Evolutionary conservation across 805 yeast genomes (phyloP).

Genomic region (Starmerella vitae): DNA sequence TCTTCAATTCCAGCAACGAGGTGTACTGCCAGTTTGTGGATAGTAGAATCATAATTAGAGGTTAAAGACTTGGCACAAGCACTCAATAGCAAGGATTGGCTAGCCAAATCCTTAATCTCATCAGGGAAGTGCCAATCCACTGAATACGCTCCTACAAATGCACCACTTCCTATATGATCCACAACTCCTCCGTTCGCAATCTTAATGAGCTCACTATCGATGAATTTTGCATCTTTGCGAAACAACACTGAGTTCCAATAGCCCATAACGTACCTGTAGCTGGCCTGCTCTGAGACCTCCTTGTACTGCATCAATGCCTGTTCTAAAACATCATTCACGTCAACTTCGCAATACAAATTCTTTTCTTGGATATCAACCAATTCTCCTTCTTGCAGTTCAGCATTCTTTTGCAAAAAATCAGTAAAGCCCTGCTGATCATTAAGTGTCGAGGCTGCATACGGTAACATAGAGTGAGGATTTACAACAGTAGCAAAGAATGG

Average conservation of each 20-base stretch:
- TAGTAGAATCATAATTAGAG: slow-evolving; percentile 4
- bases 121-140: slow-evolving; percentile 32
- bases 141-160: slow-evolving; percentile 29
- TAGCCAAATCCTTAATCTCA: slow-evolving; percentile 30
- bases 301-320: slow-evolving; percentile 8
- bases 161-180: slow-evolving; percentile 30
- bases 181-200: slow-evolving; percentile 29
- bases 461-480: background rate
- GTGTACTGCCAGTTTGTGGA: slow-evolving; percentile 15
- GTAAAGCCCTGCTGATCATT: too few relatives aligned
- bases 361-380: too few relatives aligned
- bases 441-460: too few relatives aligned
- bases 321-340: slow-evolving; percentile 1
- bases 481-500: background rate
- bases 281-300: slow-evolving; percentile 8
- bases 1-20: slow-evolving; percentile 8
- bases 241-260: slow-evolving; percentile 12
- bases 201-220: slow-evolving; percentile 21
- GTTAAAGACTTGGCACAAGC: slow-evolving; percentile 22
- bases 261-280: slow-evolving; percentile 29
- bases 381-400: too few relatives aligned
- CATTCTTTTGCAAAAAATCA: too few relatives aligned
- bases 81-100: slow-evolving; percentile 27
- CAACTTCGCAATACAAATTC: too few relatives aligned
- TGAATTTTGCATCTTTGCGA: slow-evolving; percentile 17